These are phyloP conservation scores for Tolypocladium guangdongense DNA, from an alignment of 2,329 filamentous ascomycete genomes.

Conservation along the genomic window DNA sequence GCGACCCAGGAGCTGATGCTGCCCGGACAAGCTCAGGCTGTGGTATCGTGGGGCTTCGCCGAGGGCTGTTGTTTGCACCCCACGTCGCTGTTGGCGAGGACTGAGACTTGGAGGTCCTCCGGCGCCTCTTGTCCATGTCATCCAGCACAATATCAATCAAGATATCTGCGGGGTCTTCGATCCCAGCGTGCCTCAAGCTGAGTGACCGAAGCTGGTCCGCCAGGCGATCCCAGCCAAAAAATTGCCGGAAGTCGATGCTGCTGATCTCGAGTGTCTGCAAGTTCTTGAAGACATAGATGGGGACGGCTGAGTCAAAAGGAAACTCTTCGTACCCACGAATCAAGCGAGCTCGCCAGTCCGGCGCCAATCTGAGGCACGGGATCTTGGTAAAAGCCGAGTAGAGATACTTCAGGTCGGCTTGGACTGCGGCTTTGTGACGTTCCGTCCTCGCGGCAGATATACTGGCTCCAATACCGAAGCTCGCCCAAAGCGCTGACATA, in stretches of 20 bases:
- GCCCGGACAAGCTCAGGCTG: constrained; percentile 58
- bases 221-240: constrained; percentile 92
- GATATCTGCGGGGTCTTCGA: constrained; percentile 85
- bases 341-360: constrained; percentile 83
- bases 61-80: constrained; percentile 44
- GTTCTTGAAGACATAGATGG: constrained; percentile 95
- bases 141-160: constrained; percentile 89
- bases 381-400: constrained; percentile 99
- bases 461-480: constrained; percentile 70
- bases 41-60: constrained; percentile 51
- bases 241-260: constrained; percentile 92
- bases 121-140: constrained; percentile 85
- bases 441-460: constrained; percentile 75
- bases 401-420: constrained; percentile 85
- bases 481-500: constrained; percentile 89
- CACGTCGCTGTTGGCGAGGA: constrained; percentile 67
- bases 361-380: constrained; percentile 76
- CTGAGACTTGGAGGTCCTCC: constrained; percentile 78
- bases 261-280: constrained; percentile 86
- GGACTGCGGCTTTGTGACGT: constrained; percentile 75
- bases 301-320: constrained; percentile 93
- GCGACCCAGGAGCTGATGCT: constrained; percentile 56
- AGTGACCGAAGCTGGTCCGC: constrained; percentile 86
- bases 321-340: constrained; percentile 96
- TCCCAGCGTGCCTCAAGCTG: constrained; percentile 73